Evolutionary conservation across 1,284 basidiomycete genomes (phyloP), one percentile per base, ranked within the genome.

Genomic region (Moesziomyces aphidis): DNA sequence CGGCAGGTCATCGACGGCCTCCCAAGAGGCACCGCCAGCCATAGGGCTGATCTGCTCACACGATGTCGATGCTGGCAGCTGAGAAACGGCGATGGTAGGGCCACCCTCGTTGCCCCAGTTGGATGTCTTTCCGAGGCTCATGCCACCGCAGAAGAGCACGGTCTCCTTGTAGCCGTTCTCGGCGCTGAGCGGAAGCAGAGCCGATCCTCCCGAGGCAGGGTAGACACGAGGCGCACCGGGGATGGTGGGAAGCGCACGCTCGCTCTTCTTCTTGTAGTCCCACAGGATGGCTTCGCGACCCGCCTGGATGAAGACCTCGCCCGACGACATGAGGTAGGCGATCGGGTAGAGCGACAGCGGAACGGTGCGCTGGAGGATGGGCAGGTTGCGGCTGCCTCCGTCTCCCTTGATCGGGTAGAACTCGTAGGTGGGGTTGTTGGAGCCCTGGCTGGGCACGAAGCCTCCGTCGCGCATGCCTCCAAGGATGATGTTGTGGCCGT

Each of bases 141-240:
- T 79, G 49, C 81, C 81, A 53, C 80, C 81, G 51, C 81, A 83
- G 59, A 80, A 76, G 34, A 83, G 62, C 31, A 83, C 64, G 3
- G 76, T 80, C 68, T 80, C 68, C 46, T 55, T 56, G 70, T 83
- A 83, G 31, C 64, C 68, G 63, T 78, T 57, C 4, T 50, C 61
- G 4, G 81, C 78, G 11, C 55, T 75, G 19, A 83, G 55, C 0
- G 80, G 81, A 22, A 81, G 70, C 56, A 83, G 24, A 6, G 64
- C 76, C 10, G 71, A 64, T n/a, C 73, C 80, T 42, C 72, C 81
- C 42, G 65, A 76, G 22, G 80, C 74, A 19, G 81, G 81, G 57
- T 83, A 83, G 50, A 77, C 73, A 47, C 77, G 70, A 48, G 70
- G 70, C 1, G 65, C 56, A 19, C 70, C 61, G 6, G 79, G 76